Percentiles rank a stretch among this genome's conserved stretches.
phyloP scores from a whole-genome alignment of 768 basidiomycete species.

The Exsudoporus frostii region DNA sequence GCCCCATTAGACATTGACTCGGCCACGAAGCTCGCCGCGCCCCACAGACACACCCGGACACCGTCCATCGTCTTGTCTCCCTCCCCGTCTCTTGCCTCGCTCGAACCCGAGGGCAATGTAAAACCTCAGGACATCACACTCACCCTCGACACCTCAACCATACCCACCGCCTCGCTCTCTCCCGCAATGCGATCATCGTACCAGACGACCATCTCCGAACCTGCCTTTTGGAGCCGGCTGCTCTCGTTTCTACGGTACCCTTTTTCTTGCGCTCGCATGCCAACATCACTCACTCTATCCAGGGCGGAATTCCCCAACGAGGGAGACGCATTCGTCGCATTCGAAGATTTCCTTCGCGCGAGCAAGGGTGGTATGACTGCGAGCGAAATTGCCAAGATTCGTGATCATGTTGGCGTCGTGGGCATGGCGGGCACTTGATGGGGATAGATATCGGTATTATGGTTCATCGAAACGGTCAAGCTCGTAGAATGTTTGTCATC shows the following conservation, averaged over 20 bases:
- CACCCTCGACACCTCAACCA: slow-evolving; percentile 58
- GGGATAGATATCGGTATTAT: too few species aligned
- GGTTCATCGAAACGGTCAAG: too few species aligned
- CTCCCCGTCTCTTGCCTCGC: slow-evolving; percentile 53
- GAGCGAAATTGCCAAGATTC: slow-evolving; percentile 86
- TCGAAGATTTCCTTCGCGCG: slow-evolving; percentile 83
- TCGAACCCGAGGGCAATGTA: slow-evolving; percentile 37
- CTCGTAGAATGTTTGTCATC: slow-evolving; percentile 17
- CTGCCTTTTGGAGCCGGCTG: slow-evolving; percentile 77
- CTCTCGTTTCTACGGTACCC: slow-evolving; percentile 58
- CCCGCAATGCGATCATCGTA: slow-evolving; percentile 27
- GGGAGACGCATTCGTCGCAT: slow-evolving; percentile 65
- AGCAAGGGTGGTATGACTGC: slow-evolving; percentile 79
- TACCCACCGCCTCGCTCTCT: slow-evolving; percentile 46
- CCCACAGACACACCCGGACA: slow-evolving; percentile 56
- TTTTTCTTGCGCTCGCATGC: not conserved
- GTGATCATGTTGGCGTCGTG: slow-evolving; percentile 80
- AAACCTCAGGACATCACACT: slow-evolving; percentile 60
- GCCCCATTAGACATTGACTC: slow-evolving; percentile 16
- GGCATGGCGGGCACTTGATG: slow-evolving; percentile 83
- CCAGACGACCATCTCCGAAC: slow-evolving; percentile 58
- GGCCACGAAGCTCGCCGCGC: slow-evolving; percentile 28
- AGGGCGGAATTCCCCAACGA: slow-evolving; percentile 63
- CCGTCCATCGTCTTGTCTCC: slow-evolving; percentile 79
- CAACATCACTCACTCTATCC: not conserved